These are phyloP conservation scores for Metschnikowia amazonensis DNA, from an alignment of 805 yeast genomes.

Conservation along the genomic window DNA sequence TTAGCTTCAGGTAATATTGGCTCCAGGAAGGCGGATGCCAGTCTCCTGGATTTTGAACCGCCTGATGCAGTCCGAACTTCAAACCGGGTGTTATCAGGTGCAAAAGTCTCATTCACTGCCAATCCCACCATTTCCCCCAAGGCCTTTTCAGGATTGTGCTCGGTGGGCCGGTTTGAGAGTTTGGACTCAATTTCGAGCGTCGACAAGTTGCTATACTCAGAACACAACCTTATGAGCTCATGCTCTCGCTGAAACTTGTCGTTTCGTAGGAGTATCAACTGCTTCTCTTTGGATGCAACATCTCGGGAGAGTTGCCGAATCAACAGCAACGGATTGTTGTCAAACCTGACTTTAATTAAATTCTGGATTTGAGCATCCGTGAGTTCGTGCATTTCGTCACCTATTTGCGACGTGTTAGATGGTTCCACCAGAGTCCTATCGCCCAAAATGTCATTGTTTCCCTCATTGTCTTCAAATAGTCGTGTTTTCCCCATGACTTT, in stretches of 20 bases:
- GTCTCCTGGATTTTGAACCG: not conserved
- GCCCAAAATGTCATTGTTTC: not conserved
- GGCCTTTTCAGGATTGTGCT: conserved; percentile 16
- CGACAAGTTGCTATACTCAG: conserved; percentile 35
- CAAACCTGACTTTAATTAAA: conserved; percentile 24
- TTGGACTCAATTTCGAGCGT: conserved; percentile 33
- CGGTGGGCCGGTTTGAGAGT: not conserved
- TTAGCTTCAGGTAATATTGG: not conserved
- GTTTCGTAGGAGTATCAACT: conserved; percentile 36
- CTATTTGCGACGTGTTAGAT: not conserved
- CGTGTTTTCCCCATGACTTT: not conserved
- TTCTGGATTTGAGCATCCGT: conserved; percentile 20
- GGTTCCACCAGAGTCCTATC: not conserved
- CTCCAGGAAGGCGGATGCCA: not conserved
- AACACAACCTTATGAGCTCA: conserved; percentile 28
- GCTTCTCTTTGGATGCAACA: conserved; percentile 45
- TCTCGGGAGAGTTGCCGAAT: conserved; percentile 48
- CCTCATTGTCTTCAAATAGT: not conserved
- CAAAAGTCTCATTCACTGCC: conserved; percentile 18
- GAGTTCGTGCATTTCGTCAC: conserved; percentile 21
- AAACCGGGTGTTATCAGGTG: not conserved
- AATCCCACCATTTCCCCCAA: conserved; percentile 26
- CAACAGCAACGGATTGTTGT: conserved; percentile 26
- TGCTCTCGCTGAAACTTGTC: conserved; percentile 33
- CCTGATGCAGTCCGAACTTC: conserved; percentile 1